A percentile compares a stretch with the other conserved stretches of the same genome.
phyloP scores from a whole-genome alignment of 2,329 filamentous ascomycete species.

The Bipolaris oryzae region DNA sequence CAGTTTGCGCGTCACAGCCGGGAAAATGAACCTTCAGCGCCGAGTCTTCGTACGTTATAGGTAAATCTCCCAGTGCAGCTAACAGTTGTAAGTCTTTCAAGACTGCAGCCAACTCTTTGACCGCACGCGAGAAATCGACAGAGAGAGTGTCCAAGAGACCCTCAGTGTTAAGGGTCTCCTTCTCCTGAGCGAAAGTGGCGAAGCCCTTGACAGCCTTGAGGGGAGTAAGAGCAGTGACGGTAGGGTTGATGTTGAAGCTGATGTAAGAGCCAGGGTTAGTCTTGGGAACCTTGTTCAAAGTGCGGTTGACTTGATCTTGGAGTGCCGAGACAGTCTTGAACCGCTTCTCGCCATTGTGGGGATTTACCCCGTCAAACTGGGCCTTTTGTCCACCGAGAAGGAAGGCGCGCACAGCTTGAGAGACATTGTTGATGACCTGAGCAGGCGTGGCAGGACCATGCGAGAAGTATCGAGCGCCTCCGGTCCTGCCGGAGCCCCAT shows the following conservation, averaged over 20 bases:
- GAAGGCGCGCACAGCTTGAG: conserved; percentile 88
- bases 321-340: conserved; percentile 78
- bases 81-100: conserved; percentile 82
- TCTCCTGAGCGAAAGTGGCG: conserved; percentile 46
- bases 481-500: conserved; percentile 70
- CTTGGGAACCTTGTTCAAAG: conserved; percentile 65
- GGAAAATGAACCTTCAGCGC: conserved; percentile 84
- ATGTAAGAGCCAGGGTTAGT: conserved; percentile 76
- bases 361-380: conserved; percentile 78
- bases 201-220: conserved; percentile 65
- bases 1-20: conserved; percentile 81
- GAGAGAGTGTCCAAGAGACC: conserved; percentile 85
- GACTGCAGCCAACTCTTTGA: conserved; percentile 81
- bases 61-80: conserved; percentile 79
- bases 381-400: conserved; percentile 88
- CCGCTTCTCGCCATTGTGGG: conserved; percentile 71
- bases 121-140: conserved; percentile 82
- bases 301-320: conserved; percentile 74
- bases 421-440: conserved; percentile 95
- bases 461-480: conserved; percentile 85
- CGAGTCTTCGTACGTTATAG: conserved; percentile 72
- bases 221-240: conserved; percentile 83
- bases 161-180: conserved; percentile 75
- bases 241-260: conserved; percentile 87
- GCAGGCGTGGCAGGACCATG: conserved; percentile 84